These are phyloP conservation scores for Saussurea involucrata DNA, from an alignment of 129 eudicot species.

Conservation along the genomic window DNA sequence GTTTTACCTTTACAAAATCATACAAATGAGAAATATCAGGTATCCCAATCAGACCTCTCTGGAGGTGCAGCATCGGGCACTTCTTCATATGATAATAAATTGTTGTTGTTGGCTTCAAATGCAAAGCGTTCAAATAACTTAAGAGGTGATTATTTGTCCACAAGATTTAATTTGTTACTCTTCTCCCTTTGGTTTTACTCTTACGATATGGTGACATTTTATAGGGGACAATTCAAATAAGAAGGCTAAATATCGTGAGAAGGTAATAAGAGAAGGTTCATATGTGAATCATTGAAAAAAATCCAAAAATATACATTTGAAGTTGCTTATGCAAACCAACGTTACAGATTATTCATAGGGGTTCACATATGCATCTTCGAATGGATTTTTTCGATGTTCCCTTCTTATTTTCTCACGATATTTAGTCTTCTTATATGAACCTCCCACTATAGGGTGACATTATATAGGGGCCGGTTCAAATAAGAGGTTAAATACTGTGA, in stretches of 20 bases:
- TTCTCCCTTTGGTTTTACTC: not conserved
- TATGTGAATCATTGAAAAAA: not conserved
- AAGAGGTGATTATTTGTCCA: conserved; percentile 27
- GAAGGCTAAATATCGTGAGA: not conserved
- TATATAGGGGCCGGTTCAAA: not conserved
- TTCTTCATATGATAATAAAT: conserved; percentile 30
- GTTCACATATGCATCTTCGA: not conserved
- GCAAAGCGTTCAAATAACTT: conserved; percentile 16
- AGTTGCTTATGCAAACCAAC: not conserved
- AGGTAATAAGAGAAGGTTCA: not conserved
- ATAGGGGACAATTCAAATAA: not conserved
- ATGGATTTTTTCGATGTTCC: not conserved
- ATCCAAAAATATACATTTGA: not conserved
- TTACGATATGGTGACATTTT: not conserved
- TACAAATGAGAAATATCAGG: conserved; percentile 88
- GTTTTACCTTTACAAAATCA: conserved; percentile 94
- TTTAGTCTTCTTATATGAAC: not conserved
- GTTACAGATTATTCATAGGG: not conserved
- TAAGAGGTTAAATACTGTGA: not conserved
- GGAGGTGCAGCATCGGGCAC: conserved; percentile 35
- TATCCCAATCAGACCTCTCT: conserved; percentile 42
- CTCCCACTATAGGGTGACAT: not conserved
- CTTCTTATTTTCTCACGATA: not conserved
- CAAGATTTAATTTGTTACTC: not conserved
- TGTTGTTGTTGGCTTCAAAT: conserved; percentile 23